Evolutionary conservation across 192 early-diverging fungal species (phyloP).

Genomic region (Rhizoclosmatium globosum): DNA sequence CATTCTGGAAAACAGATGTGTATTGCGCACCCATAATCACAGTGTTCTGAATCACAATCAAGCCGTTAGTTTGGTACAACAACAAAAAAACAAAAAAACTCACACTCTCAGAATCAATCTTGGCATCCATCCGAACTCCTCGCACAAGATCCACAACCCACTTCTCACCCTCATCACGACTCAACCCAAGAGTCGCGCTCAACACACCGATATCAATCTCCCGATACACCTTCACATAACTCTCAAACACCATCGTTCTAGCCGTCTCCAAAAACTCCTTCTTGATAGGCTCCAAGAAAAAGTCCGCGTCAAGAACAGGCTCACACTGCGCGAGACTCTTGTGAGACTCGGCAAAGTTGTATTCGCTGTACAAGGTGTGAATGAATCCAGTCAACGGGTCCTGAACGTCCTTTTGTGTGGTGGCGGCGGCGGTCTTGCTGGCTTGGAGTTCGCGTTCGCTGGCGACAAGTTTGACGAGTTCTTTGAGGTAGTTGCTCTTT

Average conservation of each 20-base stretch:
- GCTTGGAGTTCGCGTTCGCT: conserved; percentile 73
- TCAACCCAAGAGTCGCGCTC: conserved; percentile 84
- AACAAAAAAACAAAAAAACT: not conserved
- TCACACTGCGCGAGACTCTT: conserved; percentile 88
- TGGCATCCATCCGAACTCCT: conserved; percentile 95
- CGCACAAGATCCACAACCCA: conserved; percentile 98
- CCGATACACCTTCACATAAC: conserved; percentile 97
- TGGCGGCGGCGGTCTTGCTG: conserved; percentile 81
- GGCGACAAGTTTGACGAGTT: conserved; percentile 81
- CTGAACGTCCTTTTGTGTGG: conserved; percentile 83
- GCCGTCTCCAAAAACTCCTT: conserved; percentile 97
- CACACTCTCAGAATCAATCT: conserved; percentile 83
- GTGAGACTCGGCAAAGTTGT: conserved; percentile 94
- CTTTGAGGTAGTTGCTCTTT: conserved; percentile 74
- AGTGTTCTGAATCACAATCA: conserved; percentile 67
- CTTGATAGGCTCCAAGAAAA: conserved; percentile 87
- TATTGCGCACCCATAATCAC: conserved; percentile 91
- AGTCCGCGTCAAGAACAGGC: conserved; percentile 86
- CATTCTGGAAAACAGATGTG: conserved; percentile 91
- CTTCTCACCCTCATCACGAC: conserved; percentile 91
- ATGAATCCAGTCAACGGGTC: conserved; percentile 97
- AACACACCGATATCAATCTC: conserved; percentile 92
- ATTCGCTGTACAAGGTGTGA: conserved; percentile 89
- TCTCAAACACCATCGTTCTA: conserved; percentile 93
- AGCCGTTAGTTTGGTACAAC: not conserved